Evolutionary conservation across 1,284 basidiomycete genomes (phyloP), one percentile per base, ranked within the genome.

Genomic region (Filobasidium uniguttulatum): DNA sequence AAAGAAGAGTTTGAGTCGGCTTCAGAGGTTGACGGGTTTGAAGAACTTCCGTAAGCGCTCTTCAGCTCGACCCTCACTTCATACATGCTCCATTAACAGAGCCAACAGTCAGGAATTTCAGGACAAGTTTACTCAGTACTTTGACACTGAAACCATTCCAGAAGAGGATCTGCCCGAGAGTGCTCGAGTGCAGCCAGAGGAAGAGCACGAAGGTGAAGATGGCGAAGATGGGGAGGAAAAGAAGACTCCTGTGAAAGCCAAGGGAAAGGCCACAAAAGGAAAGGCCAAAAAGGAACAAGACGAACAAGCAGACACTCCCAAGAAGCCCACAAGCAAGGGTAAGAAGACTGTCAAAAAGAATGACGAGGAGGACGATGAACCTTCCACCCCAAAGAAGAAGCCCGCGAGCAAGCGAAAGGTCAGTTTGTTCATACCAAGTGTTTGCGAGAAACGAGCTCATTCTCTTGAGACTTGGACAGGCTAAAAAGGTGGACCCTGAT

Each of bases 31-130:
- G 53, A 54, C 31, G 53, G 53, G 19, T 54, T 33, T 34, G 53
- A 54, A 20, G 53, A 54, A 28, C 22, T 54, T 19, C 45, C 53
- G 53, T 54, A 30, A 48, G 53, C 23, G 20, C 7, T 44, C 23
- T 17, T 1, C 25, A 20, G 9, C 40, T 19, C 17, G n/a, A 5
- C 26, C 9, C 4, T 20, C 17, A 33, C n/a, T 33, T n/a, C 31
- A n/a, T n/a, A 33, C n/a, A 33, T 20, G 29, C 25, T 25, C 14
- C 19, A 25, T 19, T 8, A 8, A 38, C 36, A 14, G 12, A 20
- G 12, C 36, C 12, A 10, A 12, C 29, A 52, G 50, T 1, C 38
- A 46, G 36, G 36, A 3, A 15, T 35, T 28, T 17, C 50, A 52
- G 36, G 37, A 46, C 14, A 52, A 48, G 40, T 52, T 52, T 19